Percentiles rank a stretch among this genome's conserved stretches.
phyloP scores from a whole-genome alignment of 352 stramenopile genomes.

The Aphanomyces euteiches region DNA sequence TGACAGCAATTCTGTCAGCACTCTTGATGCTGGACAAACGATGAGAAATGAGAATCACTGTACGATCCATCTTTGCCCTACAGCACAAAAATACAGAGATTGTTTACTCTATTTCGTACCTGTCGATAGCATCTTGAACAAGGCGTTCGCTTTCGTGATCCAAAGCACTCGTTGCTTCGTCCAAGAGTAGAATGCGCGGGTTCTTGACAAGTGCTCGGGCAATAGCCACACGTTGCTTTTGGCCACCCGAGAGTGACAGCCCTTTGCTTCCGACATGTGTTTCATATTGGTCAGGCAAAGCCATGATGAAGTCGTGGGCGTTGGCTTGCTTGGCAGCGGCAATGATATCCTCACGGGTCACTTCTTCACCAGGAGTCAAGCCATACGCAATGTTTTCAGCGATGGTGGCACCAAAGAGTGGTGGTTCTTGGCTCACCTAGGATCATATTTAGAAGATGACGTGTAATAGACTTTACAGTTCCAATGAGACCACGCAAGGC shows the following conservation, averaged over 20 bases:
- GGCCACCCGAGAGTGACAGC: conserved; percentile 63
- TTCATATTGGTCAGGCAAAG: conserved; percentile 71
- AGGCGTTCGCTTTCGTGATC: conserved; percentile 71
- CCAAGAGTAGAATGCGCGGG: conserved; percentile 70
- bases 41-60: conserved; percentile 96
- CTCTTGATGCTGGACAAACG: conserved; percentile 91
- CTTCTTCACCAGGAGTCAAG: conserved; percentile 40
- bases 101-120: neutral
- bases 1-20: conserved; percentile 88
- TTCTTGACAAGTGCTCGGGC: conserved; percentile 68
- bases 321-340: conserved; percentile 65
- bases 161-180: conserved; percentile 73
- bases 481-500: conserved; percentile 61
- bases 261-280: conserved; percentile 72
- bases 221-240: conserved; percentile 81
- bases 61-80: conserved; percentile 82
- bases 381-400: conserved; percentile 76
- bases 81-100: conserved; percentile 25
- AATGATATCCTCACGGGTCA: conserved; percentile 54
- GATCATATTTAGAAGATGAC: neutral
- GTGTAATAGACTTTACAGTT: conserved; percentile 35
- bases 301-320: conserved; percentile 72
- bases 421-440: conserved; percentile 57
- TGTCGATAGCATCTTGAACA: conserved; percentile 65
- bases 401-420: conserved; percentile 71